These are phyloP conservation scores for Nicotiana otophora DNA, from an alignment of 257 asterid species.

Conservation along the genomic window DNA sequence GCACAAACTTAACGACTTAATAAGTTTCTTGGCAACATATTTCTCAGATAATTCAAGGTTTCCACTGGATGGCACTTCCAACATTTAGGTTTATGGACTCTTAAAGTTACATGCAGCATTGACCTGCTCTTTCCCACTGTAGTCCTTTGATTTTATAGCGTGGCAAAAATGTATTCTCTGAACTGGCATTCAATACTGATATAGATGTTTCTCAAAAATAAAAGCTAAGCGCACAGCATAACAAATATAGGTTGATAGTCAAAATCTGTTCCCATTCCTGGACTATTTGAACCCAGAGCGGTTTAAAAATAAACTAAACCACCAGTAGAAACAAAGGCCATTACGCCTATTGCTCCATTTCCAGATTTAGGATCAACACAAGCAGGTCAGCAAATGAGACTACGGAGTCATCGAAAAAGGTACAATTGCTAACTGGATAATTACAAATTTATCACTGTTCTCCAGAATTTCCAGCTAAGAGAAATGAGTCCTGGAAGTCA, in stretches of 20 bases:
- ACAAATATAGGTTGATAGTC: not conserved
- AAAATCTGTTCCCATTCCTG: not conserved
- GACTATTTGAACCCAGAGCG: not conserved
- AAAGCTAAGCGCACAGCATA: too few relatives aligned
- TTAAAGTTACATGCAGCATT: too few relatives aligned
- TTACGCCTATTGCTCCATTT: not conserved
- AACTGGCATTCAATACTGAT: too few relatives aligned
- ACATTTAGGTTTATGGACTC: too few relatives aligned
- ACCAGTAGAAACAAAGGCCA: not conserved
- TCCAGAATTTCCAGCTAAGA: not conserved
- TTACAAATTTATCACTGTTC: not conserved
- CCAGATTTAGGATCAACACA: too few relatives aligned
- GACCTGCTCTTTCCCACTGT: too few relatives aligned
- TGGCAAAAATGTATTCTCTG: too few relatives aligned
- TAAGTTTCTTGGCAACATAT: too few relatives aligned
- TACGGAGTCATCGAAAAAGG: not conserved
- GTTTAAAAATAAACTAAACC: not conserved
- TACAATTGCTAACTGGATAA: not conserved
- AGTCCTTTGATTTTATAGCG: too few relatives aligned
- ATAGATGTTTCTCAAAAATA: too few relatives aligned
- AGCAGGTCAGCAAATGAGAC: not conserved
- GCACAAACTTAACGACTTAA: not conserved
- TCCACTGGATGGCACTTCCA: too few relatives aligned
- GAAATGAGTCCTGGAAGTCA: not conserved
- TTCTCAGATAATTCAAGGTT: too few relatives aligned